Evolutionary conservation across 805 yeast species (phyloP).

Genomic region (Sporopachydermia quercuum): DNA sequence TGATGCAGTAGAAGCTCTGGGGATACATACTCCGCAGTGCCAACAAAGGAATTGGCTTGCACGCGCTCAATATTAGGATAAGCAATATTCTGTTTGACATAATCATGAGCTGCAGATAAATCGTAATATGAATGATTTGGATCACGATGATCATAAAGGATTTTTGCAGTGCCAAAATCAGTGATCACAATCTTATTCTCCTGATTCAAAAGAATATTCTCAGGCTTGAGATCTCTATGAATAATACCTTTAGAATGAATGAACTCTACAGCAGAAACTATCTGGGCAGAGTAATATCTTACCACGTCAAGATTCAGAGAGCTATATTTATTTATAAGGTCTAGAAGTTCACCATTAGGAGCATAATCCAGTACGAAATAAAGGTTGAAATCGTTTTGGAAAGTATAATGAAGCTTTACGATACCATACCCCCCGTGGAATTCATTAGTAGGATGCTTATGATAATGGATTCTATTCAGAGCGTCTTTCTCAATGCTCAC

Average conservation of each 20-base stretch:
- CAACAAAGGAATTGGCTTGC: constrained; percentile 69
- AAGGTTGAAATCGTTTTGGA: constrained; percentile 60
- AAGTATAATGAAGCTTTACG: constrained; percentile 58
- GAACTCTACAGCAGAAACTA: constrained; percentile 55
- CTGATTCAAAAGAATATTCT: constrained; percentile 53
- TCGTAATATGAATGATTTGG: constrained; percentile 27
- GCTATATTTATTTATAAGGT: constrained; percentile 54
- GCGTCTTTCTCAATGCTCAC: constrained; percentile 77
- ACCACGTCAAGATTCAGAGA: constrained; percentile 56
- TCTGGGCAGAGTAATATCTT: constrained; percentile 55
- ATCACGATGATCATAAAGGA: constrained; percentile 31
- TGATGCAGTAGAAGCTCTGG: constrained; percentile 68
- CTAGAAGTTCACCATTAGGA: constrained; percentile 59
- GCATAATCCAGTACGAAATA: constrained; percentile 73
- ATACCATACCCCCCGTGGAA: constrained; percentile 28
- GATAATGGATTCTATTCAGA: constrained; percentile 42
- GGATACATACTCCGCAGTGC: constrained; percentile 74
- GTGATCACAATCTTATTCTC: constrained; percentile 53
- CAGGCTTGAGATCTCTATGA: constrained; percentile 77
- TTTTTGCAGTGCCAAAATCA: constrained; percentile 75
- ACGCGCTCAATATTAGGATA: not conserved
- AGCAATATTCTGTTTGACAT: not conserved
- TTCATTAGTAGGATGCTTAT: constrained; percentile 13
- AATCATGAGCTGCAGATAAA: constrained; percentile 46
- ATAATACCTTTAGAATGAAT: constrained; percentile 66